Evolutionary conservation across 441 rosid genomes (phyloP).

Genomic region (Breynia disticha): DNA sequence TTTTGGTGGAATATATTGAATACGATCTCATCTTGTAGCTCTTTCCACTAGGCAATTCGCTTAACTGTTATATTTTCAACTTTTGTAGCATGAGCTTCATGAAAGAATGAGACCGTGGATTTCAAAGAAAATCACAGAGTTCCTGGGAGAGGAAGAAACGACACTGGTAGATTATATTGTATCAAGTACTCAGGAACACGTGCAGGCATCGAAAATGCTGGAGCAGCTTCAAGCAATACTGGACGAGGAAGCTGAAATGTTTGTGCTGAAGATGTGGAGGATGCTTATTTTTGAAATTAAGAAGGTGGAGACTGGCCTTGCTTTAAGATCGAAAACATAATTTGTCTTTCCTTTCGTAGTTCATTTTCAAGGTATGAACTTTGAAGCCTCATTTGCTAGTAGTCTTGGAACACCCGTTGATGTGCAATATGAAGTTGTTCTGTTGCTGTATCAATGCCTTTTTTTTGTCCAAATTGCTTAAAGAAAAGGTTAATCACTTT

Average conservation of each 20-base stretch:
- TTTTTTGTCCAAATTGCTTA: too few relatives aligned
- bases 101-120: constrained; percentile 99
- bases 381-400: too few relatives aligned
- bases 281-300: constrained; percentile 98
- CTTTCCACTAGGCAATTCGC: background rate
- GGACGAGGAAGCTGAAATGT: constrained; percentile 99
- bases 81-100: constrained; percentile 65
- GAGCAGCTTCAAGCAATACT: constrained; percentile 78
- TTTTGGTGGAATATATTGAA: too few relatives aligned
- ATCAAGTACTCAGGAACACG: constrained; percentile 71
- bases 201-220: constrained; percentile 87
- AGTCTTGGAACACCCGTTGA: too few relatives aligned
- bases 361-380: too few relatives aligned
- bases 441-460: too few relatives aligned
- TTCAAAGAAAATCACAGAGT: constrained; percentile 92
- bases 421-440: too few relatives aligned
- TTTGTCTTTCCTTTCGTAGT: background rate
- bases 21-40: too few relatives aligned
- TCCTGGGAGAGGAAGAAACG: constrained; percentile 90
- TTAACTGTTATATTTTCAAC: constrained; percentile 5
- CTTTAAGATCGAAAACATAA: constrained; percentile 54
- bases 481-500: too few relatives aligned
- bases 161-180: constrained; percentile 87
- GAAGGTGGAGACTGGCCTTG: constrained; percentile 78
- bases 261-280: constrained; percentile 99